Evolutionary conservation across 495 filamentous ascomycete genomes (phyloP), one percentile per base, ranked within the genome.

Genomic region (Lasiosphaeris hirsuta): DNA sequence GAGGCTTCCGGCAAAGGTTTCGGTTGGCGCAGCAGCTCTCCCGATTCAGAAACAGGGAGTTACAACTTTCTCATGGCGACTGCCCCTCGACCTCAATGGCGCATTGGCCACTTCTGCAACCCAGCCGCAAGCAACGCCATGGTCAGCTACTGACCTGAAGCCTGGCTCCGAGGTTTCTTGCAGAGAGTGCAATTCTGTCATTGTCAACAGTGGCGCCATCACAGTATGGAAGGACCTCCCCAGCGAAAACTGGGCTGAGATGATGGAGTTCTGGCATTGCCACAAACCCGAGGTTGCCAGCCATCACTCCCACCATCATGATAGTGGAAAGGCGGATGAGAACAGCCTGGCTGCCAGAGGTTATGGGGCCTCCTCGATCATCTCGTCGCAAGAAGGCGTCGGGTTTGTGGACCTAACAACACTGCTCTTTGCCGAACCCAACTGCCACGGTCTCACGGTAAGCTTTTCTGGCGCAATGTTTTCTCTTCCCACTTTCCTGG

Each of bases 251-350:
- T 99, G 94, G 94, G 94, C 93, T 1, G 94, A 99, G 71, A 97
- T 97, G 95, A 99, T 99, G 94, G 94, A 99, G 68, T 96, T 97
- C 63, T 99, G 94, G 94, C 94, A 99, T 71, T 99, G 94, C 67
- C 94, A 98, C 69, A 97, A 97, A 67, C 94, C 91, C 73, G 80
- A 49, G 8, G 48, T 53, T 41, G 61, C 78, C 15, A 59, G 74
- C 15, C 58, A 68, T 30, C 56, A 72, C 30, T 62, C 73, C 54
- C 63, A 68, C 13, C 55, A 59, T 11, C 30, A 64, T 40, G 35
- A 41, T 10, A 54, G 61, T 7, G 55, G 60, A 50, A 54, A 77
- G 61, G 71, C 68, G 8, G 57, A 70, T 40, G 72, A 78, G 7
- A 66, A 72, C 51, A 76, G 69, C 59, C 76, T 82, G 9, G 74